These are phyloP conservation scores for Penicillium salamii DNA, from an alignment of 495 filamentous ascomycete species.

Conservation along the genomic window DNA sequence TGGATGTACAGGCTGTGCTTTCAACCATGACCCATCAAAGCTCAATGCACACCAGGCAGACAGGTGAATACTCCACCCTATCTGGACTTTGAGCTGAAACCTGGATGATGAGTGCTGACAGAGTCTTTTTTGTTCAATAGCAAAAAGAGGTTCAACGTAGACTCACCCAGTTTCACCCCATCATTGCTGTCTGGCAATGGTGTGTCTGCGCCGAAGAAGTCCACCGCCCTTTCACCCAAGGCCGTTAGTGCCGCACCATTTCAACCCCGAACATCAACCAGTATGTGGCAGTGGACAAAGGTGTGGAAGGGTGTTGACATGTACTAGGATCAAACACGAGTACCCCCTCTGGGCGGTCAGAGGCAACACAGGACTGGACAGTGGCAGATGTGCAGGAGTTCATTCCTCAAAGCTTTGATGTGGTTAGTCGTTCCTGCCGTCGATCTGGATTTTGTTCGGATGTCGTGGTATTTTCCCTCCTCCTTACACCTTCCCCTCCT, in stretches of 20 bases:
- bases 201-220: slow-evolving; percentile 52
- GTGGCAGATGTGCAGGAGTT: slow-evolving; percentile 71
- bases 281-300: slow-evolving; percentile 24
- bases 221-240: slow-evolving; percentile 74
- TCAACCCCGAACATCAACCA: slow-evolving; percentile 61
- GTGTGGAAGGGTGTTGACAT: slow-evolving; percentile 26
- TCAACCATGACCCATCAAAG: slow-evolving; percentile 80
- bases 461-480: not conserved
- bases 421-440: slow-evolving; percentile 48
- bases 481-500: not conserved
- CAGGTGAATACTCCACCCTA: slow-evolving; percentile 37
- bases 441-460: slow-evolving; percentile 12
- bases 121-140: slow-evolving; percentile 28
- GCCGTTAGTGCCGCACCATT: slow-evolving; percentile 89
- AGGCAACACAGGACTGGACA: slow-evolving; percentile 52
- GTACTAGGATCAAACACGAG: slow-evolving; percentile 40
- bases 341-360: slow-evolving; percentile 50
- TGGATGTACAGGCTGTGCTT: slow-evolving; percentile 66
- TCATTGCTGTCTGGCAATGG: slow-evolving; percentile 52
- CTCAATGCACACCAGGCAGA: slow-evolving; percentile 53
- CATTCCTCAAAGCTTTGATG: slow-evolving; percentile 72
- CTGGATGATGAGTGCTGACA: slow-evolving; percentile 11
- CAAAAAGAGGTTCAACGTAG: slow-evolving; percentile 88
- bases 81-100: not conserved
- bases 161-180: slow-evolving; percentile 94